A percentile compares a stretch with the other conserved stretches of the same genome.
phyloP scores from a whole-genome alignment of 805 yeast genomes.

The Candida stauntonica region DNA sequence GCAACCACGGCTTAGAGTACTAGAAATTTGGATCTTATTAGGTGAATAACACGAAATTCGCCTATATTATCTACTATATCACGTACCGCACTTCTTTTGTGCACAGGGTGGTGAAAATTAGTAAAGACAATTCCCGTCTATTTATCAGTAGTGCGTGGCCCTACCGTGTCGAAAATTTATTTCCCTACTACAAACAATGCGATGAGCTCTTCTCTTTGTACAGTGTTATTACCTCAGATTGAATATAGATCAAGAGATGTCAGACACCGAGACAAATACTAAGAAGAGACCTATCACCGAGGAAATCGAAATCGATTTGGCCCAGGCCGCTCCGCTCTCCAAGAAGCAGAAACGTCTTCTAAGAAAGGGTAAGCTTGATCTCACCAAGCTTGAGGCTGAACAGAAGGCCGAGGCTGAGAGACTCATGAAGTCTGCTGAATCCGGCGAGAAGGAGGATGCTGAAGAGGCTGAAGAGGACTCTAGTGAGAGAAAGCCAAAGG shows the following conservation, averaged over 20 bases:
- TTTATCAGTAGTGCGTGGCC: too few species aligned
- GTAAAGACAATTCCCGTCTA: too few species aligned
- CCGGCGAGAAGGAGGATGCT: constrained; percentile 1
- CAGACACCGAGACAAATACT: constrained; percentile 7
- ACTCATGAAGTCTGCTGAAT: constrained; percentile 34
- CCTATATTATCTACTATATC: too few species aligned
- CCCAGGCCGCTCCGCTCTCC: constrained; percentile 75
- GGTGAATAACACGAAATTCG: too few species aligned
- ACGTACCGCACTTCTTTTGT: too few species aligned
- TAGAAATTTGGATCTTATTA: too few species aligned
- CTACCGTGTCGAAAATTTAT: constrained; percentile 2
- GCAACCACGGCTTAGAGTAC: too few species aligned
- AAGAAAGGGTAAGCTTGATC: constrained; percentile 68
- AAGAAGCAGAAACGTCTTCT: constrained; percentile 85
- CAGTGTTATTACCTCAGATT: not conserved
- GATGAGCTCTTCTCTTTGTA: constrained; percentile 8
- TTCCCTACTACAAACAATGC: constrained; percentile 1
- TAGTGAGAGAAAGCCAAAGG: constrained; percentile 21
- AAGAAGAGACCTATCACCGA: constrained; percentile 26
- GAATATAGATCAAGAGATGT: not conserved
- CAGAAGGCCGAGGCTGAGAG: constrained; percentile 36
- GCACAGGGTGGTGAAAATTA: too few species aligned
- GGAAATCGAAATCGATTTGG: constrained; percentile 61
- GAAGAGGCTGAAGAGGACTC: constrained; percentile 17
- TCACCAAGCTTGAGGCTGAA: constrained; percentile 47